Base-by-base conservation (phyloP, 345 rosid genomes). In the Eucalyptus pauciflora region DNA sequence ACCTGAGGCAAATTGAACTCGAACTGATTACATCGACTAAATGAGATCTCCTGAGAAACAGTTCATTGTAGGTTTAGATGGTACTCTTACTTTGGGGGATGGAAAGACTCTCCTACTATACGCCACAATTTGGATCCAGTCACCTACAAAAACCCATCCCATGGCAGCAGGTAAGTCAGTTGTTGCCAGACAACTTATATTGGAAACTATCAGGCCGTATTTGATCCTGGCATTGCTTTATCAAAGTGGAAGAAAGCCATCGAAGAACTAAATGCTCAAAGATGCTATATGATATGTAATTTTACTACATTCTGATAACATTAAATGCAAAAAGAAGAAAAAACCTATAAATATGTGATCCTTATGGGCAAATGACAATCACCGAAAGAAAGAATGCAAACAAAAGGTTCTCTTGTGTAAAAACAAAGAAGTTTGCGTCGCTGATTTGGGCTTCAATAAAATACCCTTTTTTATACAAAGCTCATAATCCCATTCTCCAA, bases 51-150 rank as follows among this genome's bases (percentile, higher is more conserved):
- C 69, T 22, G 48, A 76, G 83, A 76, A 76, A 76, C 48, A 37
- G 27, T 76, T 20, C 24, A 76, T 41, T 41, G 50, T 43, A 86
- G 25, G 50, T 41, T 50, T 79, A 76, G 83, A 41, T 10, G 83
- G 83, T 41, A 76, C 83, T 90, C 96, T 92, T 94, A 97, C 99
- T 97, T 97, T 37, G 98, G 99, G 62, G 99, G 99, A 88, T 96
- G 92, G 93, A 97, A 97, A 86, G 98, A 95, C 92, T 97, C 98
- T 91, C 99, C 99, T 52, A 97, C 96, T 92, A 95, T 96, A 91
- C 98, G 94, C 99, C 99, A 96, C 86, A 94, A 92, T 91, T 95
- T 96, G 46, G 94, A 89, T 86, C 94, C 88, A 60, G 99, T 97
- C 91, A 96, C 99, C 99, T 97, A 90, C 89, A 94, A 37, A 91